A percentile compares a stretch with the other conserved stretches of the same genome.
Conservation (phyloP, 2,329 filamentous ascomycete genomes). For the Neonectria coccinea region DNA sequence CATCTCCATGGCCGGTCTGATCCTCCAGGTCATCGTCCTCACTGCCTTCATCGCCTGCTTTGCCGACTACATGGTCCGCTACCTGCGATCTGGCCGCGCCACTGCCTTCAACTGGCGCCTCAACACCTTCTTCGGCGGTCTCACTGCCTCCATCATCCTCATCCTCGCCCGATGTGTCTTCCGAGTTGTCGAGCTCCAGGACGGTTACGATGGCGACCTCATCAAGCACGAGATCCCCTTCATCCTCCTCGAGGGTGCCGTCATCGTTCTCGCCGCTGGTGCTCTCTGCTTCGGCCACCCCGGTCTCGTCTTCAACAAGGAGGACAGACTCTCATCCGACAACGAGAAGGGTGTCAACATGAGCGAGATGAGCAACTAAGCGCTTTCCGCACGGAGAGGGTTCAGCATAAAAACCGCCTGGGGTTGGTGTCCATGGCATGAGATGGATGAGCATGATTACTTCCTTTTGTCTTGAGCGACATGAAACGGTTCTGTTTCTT, state of each 20-base stretch:
- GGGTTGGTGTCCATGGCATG: not conserved
- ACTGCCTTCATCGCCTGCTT: slow-evolving; percentile 63
- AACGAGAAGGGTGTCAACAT: slow-evolving; percentile 39
- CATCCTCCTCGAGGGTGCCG: slow-evolving; percentile 63
- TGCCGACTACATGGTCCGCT: slow-evolving; percentile 62
- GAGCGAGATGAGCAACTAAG: slow-evolving; percentile 31
- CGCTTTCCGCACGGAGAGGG: slow-evolving; percentile 1
- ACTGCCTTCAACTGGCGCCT: slow-evolving; percentile 46
- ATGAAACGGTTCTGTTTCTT: slow-evolving; percentile 19
- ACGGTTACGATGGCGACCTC: slow-evolving; percentile 69
- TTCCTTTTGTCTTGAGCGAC: slow-evolving; percentile 35
- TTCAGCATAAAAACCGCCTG: not conserved
- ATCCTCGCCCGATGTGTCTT: slow-evolving; percentile 73
- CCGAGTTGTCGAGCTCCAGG: slow-evolving; percentile 73
- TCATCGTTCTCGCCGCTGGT: slow-evolving; percentile 53
- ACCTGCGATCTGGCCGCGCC: slow-evolving; percentile 47
- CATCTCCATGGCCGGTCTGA: slow-evolving; percentile 63
- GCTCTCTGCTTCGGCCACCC: slow-evolving; percentile 57
- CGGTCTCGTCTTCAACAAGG: slow-evolving; percentile 53
- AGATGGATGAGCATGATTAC: not conserved
- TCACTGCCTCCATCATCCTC: slow-evolving; percentile 65
- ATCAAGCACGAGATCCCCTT: slow-evolving; percentile 65
- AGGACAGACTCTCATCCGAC: slow-evolving; percentile 36
- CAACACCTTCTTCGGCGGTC: slow-evolving; percentile 62
- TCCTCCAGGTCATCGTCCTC: slow-evolving; percentile 69